A percentile compares a stretch with the other conserved stretches of the same genome.
These are phyloP conservation scores for Fusarium sp. DNA, from an alignment of 2,329 filamentous ascomycete species.

Conservation along the genomic window DNA sequence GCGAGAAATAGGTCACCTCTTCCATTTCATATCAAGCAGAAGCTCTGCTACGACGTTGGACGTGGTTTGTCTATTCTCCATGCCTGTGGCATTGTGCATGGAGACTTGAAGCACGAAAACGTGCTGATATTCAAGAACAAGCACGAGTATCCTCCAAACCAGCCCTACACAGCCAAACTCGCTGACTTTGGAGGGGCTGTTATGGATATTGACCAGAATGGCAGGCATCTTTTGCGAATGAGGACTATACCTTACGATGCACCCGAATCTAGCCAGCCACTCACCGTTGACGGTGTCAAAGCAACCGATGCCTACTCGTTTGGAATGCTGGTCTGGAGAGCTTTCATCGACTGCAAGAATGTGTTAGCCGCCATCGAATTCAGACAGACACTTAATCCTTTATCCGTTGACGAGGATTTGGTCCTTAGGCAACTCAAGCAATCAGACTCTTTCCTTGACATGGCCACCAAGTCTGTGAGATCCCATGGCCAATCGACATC, in stretches of 20 bases:
- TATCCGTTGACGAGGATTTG: not conserved
- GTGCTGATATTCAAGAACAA: constrained; percentile 2
- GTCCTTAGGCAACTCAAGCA: not conserved
- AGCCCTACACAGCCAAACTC: constrained; percentile 6
- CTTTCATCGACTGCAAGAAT: not conserved
- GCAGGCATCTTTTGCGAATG: not conserved
- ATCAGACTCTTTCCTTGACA: not conserved
- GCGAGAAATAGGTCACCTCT: not conserved
- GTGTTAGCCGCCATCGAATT: constrained; percentile 1
- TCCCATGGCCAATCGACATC: not conserved
- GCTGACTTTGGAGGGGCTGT: constrained; percentile 6
- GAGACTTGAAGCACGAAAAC: constrained; percentile 4
- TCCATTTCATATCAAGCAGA: constrained; percentile 5
- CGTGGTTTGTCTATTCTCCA: constrained; percentile 7
- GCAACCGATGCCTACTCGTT: constrained; percentile 2
- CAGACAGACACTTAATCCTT: not conserved
- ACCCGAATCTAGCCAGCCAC: not conserved
- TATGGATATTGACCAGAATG: not conserved
- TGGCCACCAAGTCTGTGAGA: not conserved
- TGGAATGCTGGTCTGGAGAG: constrained; percentile 4
- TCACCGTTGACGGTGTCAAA: not conserved
- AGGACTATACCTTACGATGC: constrained; percentile 1
- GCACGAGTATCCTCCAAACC: not conserved
- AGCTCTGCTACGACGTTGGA: constrained; percentile 5
- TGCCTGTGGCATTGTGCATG: constrained; percentile 7